Conservation (phyloP, 108 stramenopile genomes). For the Craspedostauros australis region DNA sequence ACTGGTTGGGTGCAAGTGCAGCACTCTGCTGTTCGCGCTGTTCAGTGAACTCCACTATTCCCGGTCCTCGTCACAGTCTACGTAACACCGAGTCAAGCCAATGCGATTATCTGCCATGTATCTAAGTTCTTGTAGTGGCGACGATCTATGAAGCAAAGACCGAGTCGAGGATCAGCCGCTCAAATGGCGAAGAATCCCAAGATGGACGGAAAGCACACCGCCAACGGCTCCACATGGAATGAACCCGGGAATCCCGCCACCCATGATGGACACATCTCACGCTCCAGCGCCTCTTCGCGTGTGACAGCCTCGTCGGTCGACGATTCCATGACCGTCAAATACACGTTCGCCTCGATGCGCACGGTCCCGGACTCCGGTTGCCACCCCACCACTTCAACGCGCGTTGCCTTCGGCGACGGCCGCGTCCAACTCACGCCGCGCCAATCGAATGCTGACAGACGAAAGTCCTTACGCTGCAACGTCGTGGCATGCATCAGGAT, state of each 20-base stretch:
- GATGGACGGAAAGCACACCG: constrained; percentile 41
- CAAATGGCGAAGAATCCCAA: constrained; percentile 47
- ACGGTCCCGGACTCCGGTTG: constrained; percentile 14
- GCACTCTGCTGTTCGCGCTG: too few relatives aligned
- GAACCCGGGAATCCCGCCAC: constrained; percentile 31
- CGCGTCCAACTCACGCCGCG: constrained; percentile 15
- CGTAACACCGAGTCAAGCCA: too few relatives aligned
- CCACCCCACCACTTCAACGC: constrained; percentile 16
- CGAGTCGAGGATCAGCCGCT: too few relatives aligned
- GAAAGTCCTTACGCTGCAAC: constrained; percentile 1
- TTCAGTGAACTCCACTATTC: too few relatives aligned
- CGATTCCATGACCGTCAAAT: too few relatives aligned
- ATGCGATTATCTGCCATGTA: too few relatives aligned
- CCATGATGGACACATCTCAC: constrained; percentile 36
- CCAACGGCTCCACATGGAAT: constrained; percentile 57
- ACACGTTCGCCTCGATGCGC: constrained; percentile 12
- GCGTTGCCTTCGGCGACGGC: constrained; percentile 6
- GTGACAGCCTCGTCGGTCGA: not conserved
- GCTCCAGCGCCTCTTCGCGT: constrained; percentile 1
- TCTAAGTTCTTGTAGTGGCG: too few relatives aligned
- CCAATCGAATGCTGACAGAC: not conserved
- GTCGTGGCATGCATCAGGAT: constrained; percentile 18
- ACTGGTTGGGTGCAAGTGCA: too few relatives aligned
- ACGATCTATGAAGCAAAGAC: too few relatives aligned
- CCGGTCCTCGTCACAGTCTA: too few relatives aligned